Evolutionary conservation across 1,284 basidiomycete species (phyloP), one percentile per base, ranked within the genome.

Genomic region (Ceratobasidium papillatum): DNA sequence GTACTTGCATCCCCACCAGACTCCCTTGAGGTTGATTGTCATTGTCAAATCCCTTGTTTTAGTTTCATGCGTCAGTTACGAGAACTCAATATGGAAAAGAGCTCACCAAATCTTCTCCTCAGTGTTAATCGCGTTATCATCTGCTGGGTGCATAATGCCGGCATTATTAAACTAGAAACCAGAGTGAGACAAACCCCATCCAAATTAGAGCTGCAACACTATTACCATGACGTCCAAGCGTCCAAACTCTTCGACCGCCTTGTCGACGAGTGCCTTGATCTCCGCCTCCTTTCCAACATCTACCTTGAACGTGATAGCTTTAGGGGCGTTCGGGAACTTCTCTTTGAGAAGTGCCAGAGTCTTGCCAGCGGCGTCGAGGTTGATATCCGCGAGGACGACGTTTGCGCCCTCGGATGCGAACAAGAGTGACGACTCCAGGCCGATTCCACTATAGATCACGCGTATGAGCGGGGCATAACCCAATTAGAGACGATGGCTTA

Each of bases 1-100:
- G 81, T 99, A 92, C 84, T 98, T 98, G 87, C 93, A 96, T 58
- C 97, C 96, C 90, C 92, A 99, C 96, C 96, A 98, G 75, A 98
- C 97, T 73, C 96, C 96, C 84, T 99, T 99, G 81, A 97, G 89
- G 82, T 99, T 99, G 85, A 98, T 92, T 76, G 89, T 87, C 91
- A 96, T 94, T 4, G 94, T 95, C 74, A 95, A 85, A 82, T 97
- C 94, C 76, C 76, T 77, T 45, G 14, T 5, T 27, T 38, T 12
- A 8, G 14, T 5, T 27, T 38, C 8, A 8, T 2, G 25, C 12
- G 32, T 36, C 11, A 43, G 49, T 34, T 30, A 12, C n/a, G 19
- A 7, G 8, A 38, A 63, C 32, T 36, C 41, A 34, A 52, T 41
- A 34, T 59, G 32, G 38, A 62, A 65, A 76, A 76, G n/a, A 80